Percentiles rank a stretch among this genome's conserved stretches.
These are phyloP conservation scores for Aspergillus bridgeri DNA, from an alignment of 495 filamentous ascomycete species.

Conservation along the genomic window DNA sequence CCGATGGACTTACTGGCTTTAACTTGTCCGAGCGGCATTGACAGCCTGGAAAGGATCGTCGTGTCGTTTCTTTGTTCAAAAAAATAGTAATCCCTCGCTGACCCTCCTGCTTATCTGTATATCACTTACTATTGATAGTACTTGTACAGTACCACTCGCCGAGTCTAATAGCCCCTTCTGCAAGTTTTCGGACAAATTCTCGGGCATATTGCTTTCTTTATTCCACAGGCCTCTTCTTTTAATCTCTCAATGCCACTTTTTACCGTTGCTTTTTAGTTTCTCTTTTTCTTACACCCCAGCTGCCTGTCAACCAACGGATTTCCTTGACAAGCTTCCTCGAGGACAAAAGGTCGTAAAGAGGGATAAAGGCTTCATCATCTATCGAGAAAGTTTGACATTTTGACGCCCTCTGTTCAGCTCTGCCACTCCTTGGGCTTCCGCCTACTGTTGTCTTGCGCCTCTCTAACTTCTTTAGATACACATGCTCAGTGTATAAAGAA, in stretches of 20 bases:
- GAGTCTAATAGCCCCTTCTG: conserved; percentile 17
- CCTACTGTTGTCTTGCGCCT: neutral
- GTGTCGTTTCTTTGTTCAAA: conserved; percentile 19
- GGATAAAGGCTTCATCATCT: conserved; percentile 1
- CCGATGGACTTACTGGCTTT: conserved; percentile 10
- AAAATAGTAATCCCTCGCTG: conserved; percentile 16
- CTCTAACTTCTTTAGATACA: conserved; percentile 13
- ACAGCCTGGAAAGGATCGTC: conserved; percentile 14
- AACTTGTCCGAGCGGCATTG: conserved; percentile 1
- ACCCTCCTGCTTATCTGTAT: conserved; percentile 19
- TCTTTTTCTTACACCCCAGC: conserved; percentile 4
- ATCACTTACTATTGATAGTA: conserved; percentile 22
- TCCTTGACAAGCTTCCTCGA: neutral
- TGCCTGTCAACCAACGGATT: conserved; percentile 2
- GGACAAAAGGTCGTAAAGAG: conserved; percentile 9
- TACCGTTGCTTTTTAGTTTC: neutral
- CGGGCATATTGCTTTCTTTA: conserved; percentile 18
- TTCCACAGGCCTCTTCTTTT: neutral
- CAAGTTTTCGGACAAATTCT: conserved; percentile 22
- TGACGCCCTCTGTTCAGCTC: neutral
- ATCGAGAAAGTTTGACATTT: neutral
- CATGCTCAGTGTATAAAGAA: conserved; percentile 22
- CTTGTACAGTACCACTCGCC: conserved; percentile 11
- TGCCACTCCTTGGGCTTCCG: neutral
- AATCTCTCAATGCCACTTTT: neutral